A percentile compares a stretch with the other conserved stretches of the same genome.
These are phyloP conservation scores for Mortierella antarctica DNA, from an alignment of 192 early-diverging fungal genomes.

Conservation along the genomic window DNA sequence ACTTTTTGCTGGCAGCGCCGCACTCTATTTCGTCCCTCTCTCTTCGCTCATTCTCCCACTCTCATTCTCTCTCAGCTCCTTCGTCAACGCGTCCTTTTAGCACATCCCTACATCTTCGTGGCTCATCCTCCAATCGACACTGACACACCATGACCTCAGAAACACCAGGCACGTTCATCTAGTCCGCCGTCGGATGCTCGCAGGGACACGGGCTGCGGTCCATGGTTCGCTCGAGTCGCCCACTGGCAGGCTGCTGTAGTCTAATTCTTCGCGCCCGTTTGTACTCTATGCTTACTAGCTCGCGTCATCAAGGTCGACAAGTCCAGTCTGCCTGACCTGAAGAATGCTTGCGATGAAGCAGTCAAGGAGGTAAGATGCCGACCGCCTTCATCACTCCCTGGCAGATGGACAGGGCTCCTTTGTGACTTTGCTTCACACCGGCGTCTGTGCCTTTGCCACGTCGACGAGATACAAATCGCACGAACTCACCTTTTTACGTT, in stretches of 20 bases:
- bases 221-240: background rate
- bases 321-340: slow-evolving; percentile 61
- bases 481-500: background rate
- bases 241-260: background rate
- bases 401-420: background rate
- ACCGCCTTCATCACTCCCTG: background rate
- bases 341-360: slow-evolving; percentile 73
- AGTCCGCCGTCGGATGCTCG: background rate
- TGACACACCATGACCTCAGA: slow-evolving; percentile 23
- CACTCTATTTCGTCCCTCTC: background rate
- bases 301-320: slow-evolving; percentile 54
- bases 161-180: background rate
- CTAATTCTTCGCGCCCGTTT: background rate
- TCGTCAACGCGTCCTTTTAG: too few species aligned
- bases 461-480: background rate
- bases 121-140: background rate
- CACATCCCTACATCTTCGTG: background rate
- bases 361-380: slow-evolving; percentile 59
- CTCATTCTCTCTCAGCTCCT: too few species aligned
- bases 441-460: background rate
- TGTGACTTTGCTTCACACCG: background rate
- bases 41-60: background rate
- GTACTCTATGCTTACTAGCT: slow-evolving; percentile 5
- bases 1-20: too few species aligned
- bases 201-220: background rate